phyloP scores from a whole-genome alignment of 805 yeast species.

The Wickerhamiella sorbophila region DNA sequence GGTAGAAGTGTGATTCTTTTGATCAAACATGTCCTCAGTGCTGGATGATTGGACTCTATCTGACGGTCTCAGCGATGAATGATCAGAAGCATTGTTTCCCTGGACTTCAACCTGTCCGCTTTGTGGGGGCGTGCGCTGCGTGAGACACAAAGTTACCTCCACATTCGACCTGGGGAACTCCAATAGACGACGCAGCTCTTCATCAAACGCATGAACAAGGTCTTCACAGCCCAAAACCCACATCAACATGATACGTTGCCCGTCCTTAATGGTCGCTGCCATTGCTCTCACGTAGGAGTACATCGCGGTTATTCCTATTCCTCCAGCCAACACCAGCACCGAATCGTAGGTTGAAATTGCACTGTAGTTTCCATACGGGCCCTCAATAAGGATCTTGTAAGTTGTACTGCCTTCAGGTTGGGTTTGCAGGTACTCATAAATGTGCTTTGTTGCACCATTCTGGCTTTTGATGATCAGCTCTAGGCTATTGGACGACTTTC shows the following conservation, averaged over 20 bases:
- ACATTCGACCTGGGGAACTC: slow-evolving; percentile 14
- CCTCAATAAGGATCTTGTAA: slow-evolving; percentile 39
- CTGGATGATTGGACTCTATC: neutral
- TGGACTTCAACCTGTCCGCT: neutral
- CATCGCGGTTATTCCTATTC: slow-evolving; percentile 49
- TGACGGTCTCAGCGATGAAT: neutral
- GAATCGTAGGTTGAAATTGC: slow-evolving; percentile 36
- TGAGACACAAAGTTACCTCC: slow-evolving; percentile 9
- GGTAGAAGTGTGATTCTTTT: neutral
- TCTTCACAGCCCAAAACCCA: slow-evolving; percentile 23
- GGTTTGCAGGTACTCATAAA: slow-evolving; percentile 25
- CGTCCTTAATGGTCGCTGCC: slow-evolving; percentile 6
- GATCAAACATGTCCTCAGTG: neutral
- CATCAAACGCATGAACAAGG: slow-evolving; percentile 37
- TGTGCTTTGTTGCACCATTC: slow-evolving; percentile 36
- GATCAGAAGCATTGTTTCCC: neutral
- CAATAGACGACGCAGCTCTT: slow-evolving; percentile 33
- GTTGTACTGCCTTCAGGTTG: slow-evolving; percentile 17
- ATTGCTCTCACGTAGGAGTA: slow-evolving; percentile 33
- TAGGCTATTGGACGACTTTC: slow-evolving; percentile 26
- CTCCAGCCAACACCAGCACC: slow-evolving; percentile 45
- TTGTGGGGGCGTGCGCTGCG: slow-evolving; percentile 1
- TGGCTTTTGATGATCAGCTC: slow-evolving; percentile 38
- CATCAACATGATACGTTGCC: slow-evolving; percentile 13
- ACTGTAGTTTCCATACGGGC: slow-evolving; percentile 41